Evolutionary conservation across 1,139 yeast genomes (phyloP).

Genomic region (Blastobotrys capitulatus): DNA sequence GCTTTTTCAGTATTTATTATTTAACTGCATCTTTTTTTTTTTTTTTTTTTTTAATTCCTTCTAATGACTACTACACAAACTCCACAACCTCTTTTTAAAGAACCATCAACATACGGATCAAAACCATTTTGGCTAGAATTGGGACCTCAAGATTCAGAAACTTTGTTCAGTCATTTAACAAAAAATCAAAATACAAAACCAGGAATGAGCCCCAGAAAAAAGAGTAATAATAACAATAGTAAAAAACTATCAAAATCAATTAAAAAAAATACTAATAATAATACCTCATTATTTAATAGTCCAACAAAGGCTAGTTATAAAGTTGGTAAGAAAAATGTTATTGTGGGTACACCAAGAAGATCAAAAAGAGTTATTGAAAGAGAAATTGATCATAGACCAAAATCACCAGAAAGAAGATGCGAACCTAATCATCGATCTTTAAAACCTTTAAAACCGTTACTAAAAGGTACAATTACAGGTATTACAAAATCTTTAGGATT

Average conservation of each 20-base stretch:
- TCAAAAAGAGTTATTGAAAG: constrained; percentile 17
- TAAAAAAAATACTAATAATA: background rate
- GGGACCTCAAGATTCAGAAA: background rate
- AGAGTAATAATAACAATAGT: no score
- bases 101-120: background rate
- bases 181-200: background rate
- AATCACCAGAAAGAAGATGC: constrained; percentile 21
- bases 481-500: constrained; percentile 16
- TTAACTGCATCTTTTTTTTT: no score
- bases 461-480: constrained; percentile 13
- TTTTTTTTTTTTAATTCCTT: no score
- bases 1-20: no score
- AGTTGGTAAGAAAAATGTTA: background rate
- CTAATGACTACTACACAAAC: background rate
- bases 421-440: constrained; percentile 20
- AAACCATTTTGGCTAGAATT: constrained; percentile 8
- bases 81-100: background rate
- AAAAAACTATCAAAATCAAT: background rate
- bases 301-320: background rate
- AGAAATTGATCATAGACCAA: constrained; percentile 14
- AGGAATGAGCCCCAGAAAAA: background rate
- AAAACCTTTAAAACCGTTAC: constrained; percentile 14
- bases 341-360: constrained; percentile 10
- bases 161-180: background rate
- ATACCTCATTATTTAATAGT: background rate